Conservation (phyloP, 441 rosid species). For the Pelargonium fulgidum region DNA sequence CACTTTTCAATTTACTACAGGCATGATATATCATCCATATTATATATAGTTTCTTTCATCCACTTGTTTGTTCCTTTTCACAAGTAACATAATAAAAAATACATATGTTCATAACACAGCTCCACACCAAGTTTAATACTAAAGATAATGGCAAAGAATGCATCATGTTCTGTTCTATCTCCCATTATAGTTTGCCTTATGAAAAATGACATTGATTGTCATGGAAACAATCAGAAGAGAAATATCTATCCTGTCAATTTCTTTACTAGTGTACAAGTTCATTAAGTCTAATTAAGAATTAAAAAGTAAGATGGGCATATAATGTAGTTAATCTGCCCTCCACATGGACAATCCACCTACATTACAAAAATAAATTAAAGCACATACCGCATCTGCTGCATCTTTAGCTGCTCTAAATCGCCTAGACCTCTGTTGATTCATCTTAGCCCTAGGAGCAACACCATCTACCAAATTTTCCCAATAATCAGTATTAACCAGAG, state of each 20-base stretch:
- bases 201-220: too few species aligned
- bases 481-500: constrained; percentile 16
- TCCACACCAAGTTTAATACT: background rate
- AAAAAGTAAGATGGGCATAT: too few species aligned
- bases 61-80: background rate
- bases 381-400: constrained; percentile 71
- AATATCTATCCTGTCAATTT: too few species aligned
- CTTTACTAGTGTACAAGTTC: too few species aligned
- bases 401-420: constrained; percentile 89
- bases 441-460: constrained; percentile 90
- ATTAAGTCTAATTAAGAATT: too few species aligned
- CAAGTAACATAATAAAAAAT: background rate
- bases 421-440: constrained; percentile 90
- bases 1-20: background rate
- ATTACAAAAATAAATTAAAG: constrained; percentile 10
- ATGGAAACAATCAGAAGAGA: too few species aligned
- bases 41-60: background rate
- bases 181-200: too few species aligned
- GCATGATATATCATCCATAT: too few species aligned
- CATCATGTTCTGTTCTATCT: too few species aligned
- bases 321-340: too few species aligned
- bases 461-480: constrained; percentile 52
- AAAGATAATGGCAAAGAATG: background rate
- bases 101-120: background rate
- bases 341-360: background rate